Percentiles rank a stretch among this genome's conserved stretches.
Conservation (phyloP, 345 rosid genomes). For the Rhizophora apiculata region DNA sequence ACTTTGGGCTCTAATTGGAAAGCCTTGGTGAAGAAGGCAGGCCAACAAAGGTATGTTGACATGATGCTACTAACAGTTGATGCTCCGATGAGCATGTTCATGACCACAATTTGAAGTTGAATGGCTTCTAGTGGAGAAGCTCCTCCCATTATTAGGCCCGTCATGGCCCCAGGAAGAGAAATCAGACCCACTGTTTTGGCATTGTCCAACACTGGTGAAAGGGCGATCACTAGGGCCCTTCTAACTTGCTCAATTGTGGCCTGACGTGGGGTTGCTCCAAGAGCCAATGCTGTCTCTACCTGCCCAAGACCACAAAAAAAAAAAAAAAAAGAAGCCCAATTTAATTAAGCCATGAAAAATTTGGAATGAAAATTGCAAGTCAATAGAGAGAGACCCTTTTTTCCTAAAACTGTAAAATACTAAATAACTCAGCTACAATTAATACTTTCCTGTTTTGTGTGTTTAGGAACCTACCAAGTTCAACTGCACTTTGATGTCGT, state of each 20-base stretch:
- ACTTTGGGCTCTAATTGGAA: conserved; percentile 66
- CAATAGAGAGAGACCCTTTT: not conserved
- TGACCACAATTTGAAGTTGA: conserved; percentile 92
- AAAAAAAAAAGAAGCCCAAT: not conserved
- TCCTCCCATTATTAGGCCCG: conserved; percentile 95
- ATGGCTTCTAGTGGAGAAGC: conserved; percentile 87
- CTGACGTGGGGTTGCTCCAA: conserved; percentile 83
- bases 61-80: conserved; percentile 73
- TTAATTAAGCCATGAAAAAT: not conserved
- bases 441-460: not conserved
- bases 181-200: conserved; percentile 94
- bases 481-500: conserved; percentile 71
- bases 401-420: too few species aligned
- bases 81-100: conserved; percentile 89
- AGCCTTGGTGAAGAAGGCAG: conserved; percentile 80
- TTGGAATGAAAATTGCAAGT: not conserved
- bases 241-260: conserved; percentile 70
- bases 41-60: conserved; percentile 87
- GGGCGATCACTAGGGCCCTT: conserved; percentile 70
- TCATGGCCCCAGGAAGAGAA: conserved; percentile 87
- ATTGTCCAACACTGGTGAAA: conserved; percentile 83
- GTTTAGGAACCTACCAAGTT: conserved; percentile 43
- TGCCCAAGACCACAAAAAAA: not conserved
- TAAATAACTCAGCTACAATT: not conserved
- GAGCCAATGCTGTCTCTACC: conserved; percentile 92